These are phyloP conservation scores for Colletotrichum spinosum DNA, from an alignment of 2,329 filamentous ascomycete genomes.

Conservation along the genomic window DNA sequence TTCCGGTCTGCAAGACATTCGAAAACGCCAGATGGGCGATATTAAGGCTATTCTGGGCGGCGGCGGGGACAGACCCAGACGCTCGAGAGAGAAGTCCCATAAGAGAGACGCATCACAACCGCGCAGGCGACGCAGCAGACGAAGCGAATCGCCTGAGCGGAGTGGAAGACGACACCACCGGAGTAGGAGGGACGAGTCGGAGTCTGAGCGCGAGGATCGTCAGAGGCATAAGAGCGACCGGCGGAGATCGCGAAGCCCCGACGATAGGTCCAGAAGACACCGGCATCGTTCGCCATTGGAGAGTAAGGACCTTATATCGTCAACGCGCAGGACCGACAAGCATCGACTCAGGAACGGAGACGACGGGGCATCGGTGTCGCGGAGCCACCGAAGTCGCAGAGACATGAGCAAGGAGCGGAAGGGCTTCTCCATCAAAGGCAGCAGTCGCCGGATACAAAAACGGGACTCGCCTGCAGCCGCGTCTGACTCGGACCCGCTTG, in stretches of 20 bases:
- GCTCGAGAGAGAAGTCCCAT: conserved; percentile 24
- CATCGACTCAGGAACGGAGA: conserved; percentile 32
- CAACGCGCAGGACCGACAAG: conserved; percentile 29
- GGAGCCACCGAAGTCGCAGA: not conserved
- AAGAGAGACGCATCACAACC: conserved; percentile 8
- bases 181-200: conserved; percentile 20
- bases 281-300: conserved; percentile 45
- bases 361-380: conserved; percentile 10
- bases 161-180: conserved; percentile 14
- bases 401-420: conserved; percentile 11
- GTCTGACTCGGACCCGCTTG: conserved; percentile 77
- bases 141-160: conserved; percentile 35
- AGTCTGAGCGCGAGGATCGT: conserved; percentile 29
- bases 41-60: conserved; percentile 69
- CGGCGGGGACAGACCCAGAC: conserved; percentile 38
- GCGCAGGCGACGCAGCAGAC: conserved; percentile 16
- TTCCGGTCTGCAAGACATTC: conserved; percentile 62
- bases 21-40: conserved; percentile 69
- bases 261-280: conserved; percentile 44
- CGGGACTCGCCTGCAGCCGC: conserved; percentile 40
- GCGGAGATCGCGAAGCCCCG: conserved; percentile 48
- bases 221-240: conserved; percentile 33
- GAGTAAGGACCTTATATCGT: not conserved
- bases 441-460: conserved; percentile 14
- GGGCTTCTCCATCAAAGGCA: conserved; percentile 15